Percentiles rank a stretch among this genome's conserved stretches.
Evolutionary conservation across 1,139 yeast species (phyloP).

Genomic region (Debaryomyces robertsiae): DNA sequence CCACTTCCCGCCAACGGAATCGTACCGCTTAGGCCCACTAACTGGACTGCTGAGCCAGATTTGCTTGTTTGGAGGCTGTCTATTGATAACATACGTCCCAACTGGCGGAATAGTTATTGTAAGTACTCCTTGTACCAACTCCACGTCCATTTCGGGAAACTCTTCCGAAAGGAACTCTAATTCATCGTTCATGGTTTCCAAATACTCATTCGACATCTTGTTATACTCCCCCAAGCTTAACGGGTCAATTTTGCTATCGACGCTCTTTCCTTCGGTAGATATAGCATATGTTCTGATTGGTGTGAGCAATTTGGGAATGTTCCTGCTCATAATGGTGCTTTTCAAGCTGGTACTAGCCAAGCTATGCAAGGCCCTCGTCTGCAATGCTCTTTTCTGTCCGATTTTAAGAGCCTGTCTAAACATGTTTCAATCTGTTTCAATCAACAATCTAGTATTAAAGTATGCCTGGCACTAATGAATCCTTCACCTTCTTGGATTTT

Average conservation of each 20-base stretch:
- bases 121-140: conserved; percentile 80
- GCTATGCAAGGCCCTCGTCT: background rate
- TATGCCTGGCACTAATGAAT: no score
- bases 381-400: conserved; percentile 5
- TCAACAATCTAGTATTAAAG: no score
- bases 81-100: conserved; percentile 87
- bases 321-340: background rate
- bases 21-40: conserved; percentile 84
- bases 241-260: conserved; percentile 53
- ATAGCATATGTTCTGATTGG: conserved; percentile 23
- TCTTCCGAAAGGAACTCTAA: conserved; percentile 65
- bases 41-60: conserved; percentile 91
- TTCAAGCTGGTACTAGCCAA: background rate
- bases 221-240: conserved; percentile 58
- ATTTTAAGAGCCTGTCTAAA: conserved; percentile 4
- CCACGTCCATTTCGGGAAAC: conserved; percentile 70
- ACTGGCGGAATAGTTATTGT: conserved; percentile 64
- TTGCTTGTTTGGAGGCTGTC: conserved; percentile 93
- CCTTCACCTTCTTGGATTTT: no score
- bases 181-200: conserved; percentile 64
- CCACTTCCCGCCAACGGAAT: conserved; percentile 61
- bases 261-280: conserved; percentile 52
- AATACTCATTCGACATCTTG: conserved; percentile 56
- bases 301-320: background rate
- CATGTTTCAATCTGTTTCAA: background rate